phyloP scores from a whole-genome alignment of 345 rosid genomes.

The Arabidopsis suecica region DNA sequence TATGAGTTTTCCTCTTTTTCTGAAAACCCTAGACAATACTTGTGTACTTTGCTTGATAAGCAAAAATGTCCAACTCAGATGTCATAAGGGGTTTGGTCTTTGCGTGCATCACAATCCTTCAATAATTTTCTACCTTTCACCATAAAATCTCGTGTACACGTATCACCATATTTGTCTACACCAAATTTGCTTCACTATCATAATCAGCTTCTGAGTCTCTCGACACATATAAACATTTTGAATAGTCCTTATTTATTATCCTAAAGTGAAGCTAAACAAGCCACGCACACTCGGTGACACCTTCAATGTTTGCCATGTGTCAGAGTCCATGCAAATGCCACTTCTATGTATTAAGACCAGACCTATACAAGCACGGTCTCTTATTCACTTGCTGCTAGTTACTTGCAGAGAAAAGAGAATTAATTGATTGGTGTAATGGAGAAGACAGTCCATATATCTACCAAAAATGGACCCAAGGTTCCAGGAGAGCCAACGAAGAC shows the following conservation, averaged over 20 bases:
- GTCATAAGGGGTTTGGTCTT: neutral
- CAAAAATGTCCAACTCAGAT: neutral
- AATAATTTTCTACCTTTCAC: neutral
- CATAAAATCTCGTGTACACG: neutral
- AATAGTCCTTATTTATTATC: neutral
- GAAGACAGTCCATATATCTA: constrained; percentile 31
- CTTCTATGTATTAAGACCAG: constrained; percentile 13
- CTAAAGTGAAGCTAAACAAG: constrained; percentile 16
- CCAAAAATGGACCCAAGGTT: constrained; percentile 52
- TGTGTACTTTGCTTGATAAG: constrained; percentile 1
- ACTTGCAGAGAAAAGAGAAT: neutral
- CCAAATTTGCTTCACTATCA: neutral
- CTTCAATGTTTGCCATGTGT: constrained; percentile 26
- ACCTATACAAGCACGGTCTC: neutral
- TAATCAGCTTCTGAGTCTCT: neutral
- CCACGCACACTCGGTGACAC: constrained; percentile 36
- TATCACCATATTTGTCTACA: constrained; percentile 18
- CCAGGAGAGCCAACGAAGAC: constrained; percentile 66
- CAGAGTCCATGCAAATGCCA: constrained; percentile 29
- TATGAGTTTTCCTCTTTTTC: constrained; percentile 23
- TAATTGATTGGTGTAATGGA: constrained; percentile 29
- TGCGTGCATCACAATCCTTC: constrained; percentile 4
- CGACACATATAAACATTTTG: constrained; percentile 24
- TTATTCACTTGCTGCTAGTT: constrained; percentile 19
- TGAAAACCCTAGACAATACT: constrained; percentile 9